Conservation (phyloP, 148 eudicot genomes). For the Fagopyrum homotropicum region DNA sequence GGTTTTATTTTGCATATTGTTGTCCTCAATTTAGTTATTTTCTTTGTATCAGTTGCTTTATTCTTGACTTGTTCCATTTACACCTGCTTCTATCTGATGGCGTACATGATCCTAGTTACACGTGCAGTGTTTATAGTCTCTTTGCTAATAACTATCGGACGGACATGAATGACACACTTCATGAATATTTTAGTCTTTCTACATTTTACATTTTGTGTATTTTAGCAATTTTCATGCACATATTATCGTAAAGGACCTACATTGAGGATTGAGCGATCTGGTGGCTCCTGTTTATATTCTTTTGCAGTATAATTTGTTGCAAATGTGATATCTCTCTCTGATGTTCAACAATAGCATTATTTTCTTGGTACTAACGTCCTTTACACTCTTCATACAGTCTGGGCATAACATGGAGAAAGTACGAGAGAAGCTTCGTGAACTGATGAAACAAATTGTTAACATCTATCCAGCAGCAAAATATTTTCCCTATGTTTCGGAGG, state of each 20-base stretch:
- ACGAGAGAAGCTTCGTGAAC: conserved; percentile 81
- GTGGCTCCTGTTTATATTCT: not conserved
- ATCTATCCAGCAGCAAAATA: conserved; percentile 75
- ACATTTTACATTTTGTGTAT: not conserved
- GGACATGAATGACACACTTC: not conserved
- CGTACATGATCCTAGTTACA: not conserved
- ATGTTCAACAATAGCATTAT: not conserved
- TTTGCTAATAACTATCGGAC: not conserved
- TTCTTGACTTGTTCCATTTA: not conserved
- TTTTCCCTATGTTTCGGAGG: conserved; percentile 83
- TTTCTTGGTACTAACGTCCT: conserved; percentile 7
- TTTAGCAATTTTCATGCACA: not conserved
- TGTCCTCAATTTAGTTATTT: not conserved
- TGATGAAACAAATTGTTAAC: conserved; percentile 60
- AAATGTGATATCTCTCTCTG: not conserved
- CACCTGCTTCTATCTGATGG: not conserved
- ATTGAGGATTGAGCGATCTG: not conserved
- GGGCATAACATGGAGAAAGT: conserved; percentile 96
- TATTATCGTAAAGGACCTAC: not conserved
- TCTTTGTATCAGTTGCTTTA: not conserved
- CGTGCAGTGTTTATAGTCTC: not conserved
- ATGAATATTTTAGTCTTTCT: not conserved
- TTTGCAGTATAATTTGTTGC: not conserved
- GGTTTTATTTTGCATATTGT: conserved; percentile 30
- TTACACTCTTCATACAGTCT: conserved; percentile 37